phyloP scores from a whole-genome alignment of 805 yeast species.

The Komagataella pseudopastoris region DNA sequence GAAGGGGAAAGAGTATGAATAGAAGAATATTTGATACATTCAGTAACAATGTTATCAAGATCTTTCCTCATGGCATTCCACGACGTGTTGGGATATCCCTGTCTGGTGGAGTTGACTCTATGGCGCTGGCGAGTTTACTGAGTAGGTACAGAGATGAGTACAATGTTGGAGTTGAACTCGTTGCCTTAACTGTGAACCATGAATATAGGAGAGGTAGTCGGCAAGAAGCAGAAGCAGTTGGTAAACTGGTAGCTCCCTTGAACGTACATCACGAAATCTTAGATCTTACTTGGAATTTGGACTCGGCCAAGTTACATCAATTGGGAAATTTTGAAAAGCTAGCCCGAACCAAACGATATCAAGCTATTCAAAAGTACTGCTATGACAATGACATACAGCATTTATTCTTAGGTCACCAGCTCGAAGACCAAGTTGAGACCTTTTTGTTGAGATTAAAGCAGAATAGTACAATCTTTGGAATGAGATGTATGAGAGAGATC shows the following conservation, averaged over 20 bases:
- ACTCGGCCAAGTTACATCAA: slow-evolving; percentile 5
- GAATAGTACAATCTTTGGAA: slow-evolving; percentile 40
- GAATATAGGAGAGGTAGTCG: slow-evolving; percentile 32
- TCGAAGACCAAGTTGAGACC: slow-evolving; percentile 65
- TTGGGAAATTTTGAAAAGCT: slow-evolving; percentile 35
- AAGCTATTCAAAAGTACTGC: slow-evolving; percentile 28
- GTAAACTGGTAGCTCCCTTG: slow-evolving; percentile 7
- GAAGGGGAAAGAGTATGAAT: neutral
- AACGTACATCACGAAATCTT: slow-evolving; percentile 13
- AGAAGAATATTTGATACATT: neutral
- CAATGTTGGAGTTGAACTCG: slow-evolving; percentile 18
- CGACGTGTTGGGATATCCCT: slow-evolving; percentile 37
- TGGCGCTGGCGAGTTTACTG: slow-evolving; percentile 47
- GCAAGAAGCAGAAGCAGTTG: slow-evolving; percentile 32
- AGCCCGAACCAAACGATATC: slow-evolving; percentile 44
- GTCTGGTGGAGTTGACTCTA: slow-evolving; percentile 77
- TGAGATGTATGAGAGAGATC: slow-evolving; percentile 33
- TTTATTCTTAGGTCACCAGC: slow-evolving; percentile 54
- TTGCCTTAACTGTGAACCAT: slow-evolving; percentile 61
- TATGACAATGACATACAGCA: slow-evolving; percentile 14
- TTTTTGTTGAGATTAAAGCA: slow-evolving; percentile 37
- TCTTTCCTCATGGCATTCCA: neutral
- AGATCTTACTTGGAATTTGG: slow-evolving; percentile 7
- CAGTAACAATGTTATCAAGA: neutral
- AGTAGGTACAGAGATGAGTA: slow-evolving; percentile 17